These are phyloP conservation scores for Colletotrichum musae DNA, from an alignment of 2,329 filamentous ascomycete genomes.

Conservation along the genomic window DNA sequence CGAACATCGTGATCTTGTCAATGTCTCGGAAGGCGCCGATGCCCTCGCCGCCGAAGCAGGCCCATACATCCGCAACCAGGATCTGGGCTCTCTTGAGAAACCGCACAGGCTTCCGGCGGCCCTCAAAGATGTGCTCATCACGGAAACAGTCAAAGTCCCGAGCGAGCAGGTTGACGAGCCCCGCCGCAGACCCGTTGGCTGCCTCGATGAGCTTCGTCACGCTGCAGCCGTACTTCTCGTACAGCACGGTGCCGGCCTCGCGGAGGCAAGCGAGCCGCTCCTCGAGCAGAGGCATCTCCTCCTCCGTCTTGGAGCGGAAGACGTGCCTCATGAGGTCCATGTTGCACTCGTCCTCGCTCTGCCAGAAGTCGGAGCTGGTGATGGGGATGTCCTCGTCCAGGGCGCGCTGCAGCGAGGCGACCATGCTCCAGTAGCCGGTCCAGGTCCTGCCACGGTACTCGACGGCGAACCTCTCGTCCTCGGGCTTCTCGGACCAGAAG, in stretches of 20 bases:
- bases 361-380: conserved; percentile 90
- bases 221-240: conserved; percentile 81
- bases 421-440: conserved; percentile 97
- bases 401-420: conserved; percentile 88
- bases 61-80: conserved; percentile 95
- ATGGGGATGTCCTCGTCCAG: conserved; percentile 94
- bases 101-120: conserved; percentile 77
- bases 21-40: conserved; percentile 92
- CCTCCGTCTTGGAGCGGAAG: conserved; percentile 88
- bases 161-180: conserved; percentile 87
- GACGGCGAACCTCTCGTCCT: conserved; percentile 83
- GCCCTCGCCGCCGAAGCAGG: conserved; percentile 86
- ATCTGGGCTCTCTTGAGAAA: conserved; percentile 97
- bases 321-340: conserved; percentile 81
- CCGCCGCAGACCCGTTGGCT: conserved; percentile 84
- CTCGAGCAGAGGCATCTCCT: conserved; percentile 87
- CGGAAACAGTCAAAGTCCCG: conserved; percentile 88
- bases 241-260: conserved; percentile 85
- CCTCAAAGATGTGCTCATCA: conserved; percentile 84
- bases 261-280: conserved; percentile 84
- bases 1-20: conserved; percentile 97
- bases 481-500: conserved; percentile 86
- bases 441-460: conserved; percentile 85
- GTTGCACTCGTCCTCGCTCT: conserved; percentile 81
- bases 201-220: conserved; percentile 81